Evolutionary conservation across 768 basidiomycete genomes (phyloP), one percentile per base, ranked within the genome.

Genomic region (Tylopilus plumbeoviolaceoides): DNA sequence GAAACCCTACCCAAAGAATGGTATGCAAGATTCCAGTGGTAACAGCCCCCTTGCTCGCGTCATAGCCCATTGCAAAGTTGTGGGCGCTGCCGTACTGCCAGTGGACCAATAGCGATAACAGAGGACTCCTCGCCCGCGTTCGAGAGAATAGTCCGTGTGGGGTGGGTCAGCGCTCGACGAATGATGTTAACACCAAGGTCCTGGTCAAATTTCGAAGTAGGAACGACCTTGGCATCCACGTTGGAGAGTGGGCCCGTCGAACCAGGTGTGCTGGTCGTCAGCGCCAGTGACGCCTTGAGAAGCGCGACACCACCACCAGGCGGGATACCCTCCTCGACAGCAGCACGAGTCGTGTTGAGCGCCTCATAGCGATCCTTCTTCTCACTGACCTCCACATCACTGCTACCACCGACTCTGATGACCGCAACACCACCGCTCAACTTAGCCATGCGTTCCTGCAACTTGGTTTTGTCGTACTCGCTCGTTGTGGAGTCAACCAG

Each of bases 281-380:
- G 83, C 53, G 86, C 77, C 33, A 88, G 76, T 23, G 82, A 83
- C 3, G 91, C 90, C 72, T 93, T 92, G 65, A 97, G 82, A 21
- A 97, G 82, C 25, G 95, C 95, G 30, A 91, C 85, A 70, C 95
- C 95, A 65, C 95, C 95, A 41, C 95, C 95, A 48, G 95, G 95
- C 31, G 98, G 87, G 64, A 98, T 97, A 67, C 95, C 95, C 72
- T 99, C 95, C 74, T 98, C 95, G 28, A 98, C 95, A 42, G 95
- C 94, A 23, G 95, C 95, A 38, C 95, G 88, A 5, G 95, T 98
- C n/a, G 95, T 94, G 70, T 97, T 97, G 44, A 98, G 79, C 1
- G 95, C 93, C 61, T 98, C 95, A 65, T 97, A 98, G 35, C 95
- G 81, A 69, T 98, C 95, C 40, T 49, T 49, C 84, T 98, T 98